phyloP scores from a whole-genome alignment of 108 stramenopile species.

The Epithemia pelagica region DNA sequence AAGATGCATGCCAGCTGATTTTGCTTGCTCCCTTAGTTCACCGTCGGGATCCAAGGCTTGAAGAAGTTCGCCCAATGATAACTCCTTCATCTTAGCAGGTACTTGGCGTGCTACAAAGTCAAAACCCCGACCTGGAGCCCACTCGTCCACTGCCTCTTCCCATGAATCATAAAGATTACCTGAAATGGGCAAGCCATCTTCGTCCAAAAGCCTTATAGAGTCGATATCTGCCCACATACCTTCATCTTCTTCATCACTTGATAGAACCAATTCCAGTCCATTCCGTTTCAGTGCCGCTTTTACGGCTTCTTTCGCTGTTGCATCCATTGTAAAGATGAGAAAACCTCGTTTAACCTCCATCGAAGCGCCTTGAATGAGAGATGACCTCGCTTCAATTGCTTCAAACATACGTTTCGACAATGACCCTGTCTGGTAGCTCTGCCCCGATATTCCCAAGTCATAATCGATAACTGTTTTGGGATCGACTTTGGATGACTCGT shows the following conservation, averaged over 20 bases:
- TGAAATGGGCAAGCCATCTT: slow-evolving; percentile 21
- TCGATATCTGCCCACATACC: slow-evolving; percentile 77
- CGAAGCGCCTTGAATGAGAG: slow-evolving; percentile 6
- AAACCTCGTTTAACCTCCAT: slow-evolving; percentile 40
- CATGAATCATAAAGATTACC: slow-evolving; percentile 43
- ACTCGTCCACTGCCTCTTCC: slow-evolving; percentile 52
- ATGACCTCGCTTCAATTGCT: slow-evolving; percentile 31
- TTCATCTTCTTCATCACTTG: slow-evolving; percentile 56
- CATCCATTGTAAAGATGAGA: slow-evolving; percentile 68
- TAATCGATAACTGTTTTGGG: slow-evolving; percentile 44
- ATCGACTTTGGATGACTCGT: slow-evolving; percentile 18
- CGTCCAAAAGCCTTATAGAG: slow-evolving; percentile 47
- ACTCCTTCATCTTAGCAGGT: slow-evolving; percentile 47
- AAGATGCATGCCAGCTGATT: slow-evolving; percentile 20
- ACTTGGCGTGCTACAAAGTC: slow-evolving; percentile 73
- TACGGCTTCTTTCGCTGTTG: slow-evolving; percentile 77
- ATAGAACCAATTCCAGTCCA: slow-evolving; percentile 52
- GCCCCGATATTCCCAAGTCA: slow-evolving; percentile 62
- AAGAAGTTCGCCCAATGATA: slow-evolving; percentile 57
- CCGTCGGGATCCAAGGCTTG: slow-evolving; percentile 75
- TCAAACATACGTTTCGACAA: slow-evolving; percentile 59
- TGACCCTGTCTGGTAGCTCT: slow-evolving; percentile 55
- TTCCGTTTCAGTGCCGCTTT: slow-evolving; percentile 63
- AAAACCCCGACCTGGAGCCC: slow-evolving; percentile 72
- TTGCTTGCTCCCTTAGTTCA: slow-evolving; percentile 48